phyloP scores from a whole-genome alignment of 1,284 basidiomycete genomes.

The Anthracocystis setariae region DNA sequence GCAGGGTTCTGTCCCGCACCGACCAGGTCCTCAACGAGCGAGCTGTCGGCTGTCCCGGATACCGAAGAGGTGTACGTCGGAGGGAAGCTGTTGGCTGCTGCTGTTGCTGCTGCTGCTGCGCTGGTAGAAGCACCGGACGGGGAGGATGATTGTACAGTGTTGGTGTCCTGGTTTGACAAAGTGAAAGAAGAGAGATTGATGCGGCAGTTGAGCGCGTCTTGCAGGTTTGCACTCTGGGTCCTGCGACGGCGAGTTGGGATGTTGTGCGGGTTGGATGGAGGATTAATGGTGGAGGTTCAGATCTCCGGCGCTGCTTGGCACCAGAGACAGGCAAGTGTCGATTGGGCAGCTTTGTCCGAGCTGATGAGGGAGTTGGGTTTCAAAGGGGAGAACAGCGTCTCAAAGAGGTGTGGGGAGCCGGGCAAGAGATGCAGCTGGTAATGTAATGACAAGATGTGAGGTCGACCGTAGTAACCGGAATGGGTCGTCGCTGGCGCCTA shows the following conservation, averaged over 20 bases:
- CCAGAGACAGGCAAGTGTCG: conserved; percentile 12
- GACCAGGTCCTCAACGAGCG: conserved; percentile 35
- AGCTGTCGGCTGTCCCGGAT: conserved; percentile 5
- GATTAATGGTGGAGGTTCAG: conserved; percentile 32
- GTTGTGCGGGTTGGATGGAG: conserved; percentile 45
- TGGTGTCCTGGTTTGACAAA: conserved; percentile 5
- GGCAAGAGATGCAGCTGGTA: too few relatives aligned
- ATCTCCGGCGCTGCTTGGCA: conserved; percentile 41
- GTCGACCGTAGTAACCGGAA: too few relatives aligned
- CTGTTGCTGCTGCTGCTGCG: conserved; percentile 5
- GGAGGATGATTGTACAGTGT: neutral
- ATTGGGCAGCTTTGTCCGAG: neutral
- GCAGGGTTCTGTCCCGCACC: conserved; percentile 42
- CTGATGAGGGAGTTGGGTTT: neutral
- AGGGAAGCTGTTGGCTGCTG: conserved; percentile 29
- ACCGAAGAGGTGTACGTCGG: conserved; percentile 6
- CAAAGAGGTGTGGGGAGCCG: too few relatives aligned
- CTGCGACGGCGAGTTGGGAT: conserved; percentile 50
- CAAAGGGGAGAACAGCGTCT: neutral
- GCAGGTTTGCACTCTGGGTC: conserved; percentile 52
- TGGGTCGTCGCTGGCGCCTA: too few relatives aligned
- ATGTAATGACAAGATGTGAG: too few relatives aligned
- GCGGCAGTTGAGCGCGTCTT: conserved; percentile 53
- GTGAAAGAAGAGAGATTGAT: conserved; percentile 42
- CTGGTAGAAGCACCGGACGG: neutral